Percentiles rank a stretch among this genome's conserved stretches.
Evolutionary conservation across 225 moss, liverwort and hornwort genomes (phyloP).

Genomic region (Marchantia paleacea): DNA sequence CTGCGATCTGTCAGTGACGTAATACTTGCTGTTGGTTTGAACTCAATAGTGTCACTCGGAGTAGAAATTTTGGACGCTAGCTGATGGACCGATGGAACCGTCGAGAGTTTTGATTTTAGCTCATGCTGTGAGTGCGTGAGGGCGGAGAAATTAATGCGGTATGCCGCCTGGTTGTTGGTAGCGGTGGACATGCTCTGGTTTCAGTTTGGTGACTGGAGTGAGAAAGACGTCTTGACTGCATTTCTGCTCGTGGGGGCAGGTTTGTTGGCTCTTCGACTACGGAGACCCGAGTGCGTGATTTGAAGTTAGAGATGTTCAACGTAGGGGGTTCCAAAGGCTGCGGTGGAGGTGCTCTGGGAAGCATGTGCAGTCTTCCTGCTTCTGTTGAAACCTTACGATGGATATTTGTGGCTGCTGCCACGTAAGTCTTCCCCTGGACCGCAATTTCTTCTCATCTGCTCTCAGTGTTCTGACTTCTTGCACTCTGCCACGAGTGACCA

Average conservation of each 20-base stretch:
- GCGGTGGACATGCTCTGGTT: too few relatives aligned
- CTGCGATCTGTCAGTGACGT: background rate
- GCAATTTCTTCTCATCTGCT: background rate
- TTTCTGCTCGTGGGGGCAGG: background rate
- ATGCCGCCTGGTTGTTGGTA: too few relatives aligned
- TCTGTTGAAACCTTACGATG: conserved; percentile 45
- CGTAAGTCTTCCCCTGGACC: conserved; percentile 21
- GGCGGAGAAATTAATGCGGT: too few relatives aligned
- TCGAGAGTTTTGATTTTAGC: too few relatives aligned
- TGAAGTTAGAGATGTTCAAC: background rate
- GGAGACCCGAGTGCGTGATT: background rate
- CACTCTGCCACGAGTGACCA: background rate
- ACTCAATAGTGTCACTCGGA: background rate
- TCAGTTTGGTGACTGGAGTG: too few relatives aligned
- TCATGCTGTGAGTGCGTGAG: background rate
- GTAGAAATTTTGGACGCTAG: background rate
- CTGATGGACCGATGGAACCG: background rate
- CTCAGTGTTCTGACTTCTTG: background rate
- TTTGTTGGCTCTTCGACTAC: background rate
- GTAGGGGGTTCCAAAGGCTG: background rate
- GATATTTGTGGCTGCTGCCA: conserved; percentile 34
- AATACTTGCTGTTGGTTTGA: too few relatives aligned
- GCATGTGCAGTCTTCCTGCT: conserved; percentile 27
- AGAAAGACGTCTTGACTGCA: background rate
- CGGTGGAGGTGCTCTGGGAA: conserved; percentile 32